Evolutionary conservation across 441 rosid genomes (phyloP).

Genomic region (Erodium texanum): DNA sequence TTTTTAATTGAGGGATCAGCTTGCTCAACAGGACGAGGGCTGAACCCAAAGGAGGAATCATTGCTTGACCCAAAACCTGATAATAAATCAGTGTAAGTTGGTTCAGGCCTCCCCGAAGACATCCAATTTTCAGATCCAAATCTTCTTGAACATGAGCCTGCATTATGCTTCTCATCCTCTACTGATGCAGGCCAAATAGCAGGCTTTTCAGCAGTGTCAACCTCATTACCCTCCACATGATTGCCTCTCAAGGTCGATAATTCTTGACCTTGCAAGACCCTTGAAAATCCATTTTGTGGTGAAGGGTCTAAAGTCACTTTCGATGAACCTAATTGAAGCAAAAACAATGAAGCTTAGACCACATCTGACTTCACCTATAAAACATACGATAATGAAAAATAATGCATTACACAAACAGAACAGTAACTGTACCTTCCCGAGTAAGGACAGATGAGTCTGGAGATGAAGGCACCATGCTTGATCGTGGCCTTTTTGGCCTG

Average conservation of each 20-base stretch:
- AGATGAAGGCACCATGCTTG: slow-evolving; percentile 52
- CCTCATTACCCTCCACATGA: slow-evolving; percentile 52
- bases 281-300: slow-evolving; percentile 54
- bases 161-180: slow-evolving; percentile 48
- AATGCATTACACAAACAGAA: background rate
- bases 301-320: slow-evolving; percentile 60
- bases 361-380: background rate
- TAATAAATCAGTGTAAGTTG: slow-evolving; percentile 7
- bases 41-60: slow-evolving; percentile 26
- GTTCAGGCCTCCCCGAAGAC: background rate
- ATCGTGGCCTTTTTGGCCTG: slow-evolving; percentile 71
- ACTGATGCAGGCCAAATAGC: slow-evolving; percentile 48
- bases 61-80: slow-evolving; percentile 31
- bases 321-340: slow-evolving; percentile 39
- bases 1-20: background rate
- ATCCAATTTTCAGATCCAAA: background rate
- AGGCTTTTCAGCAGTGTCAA: slow-evolving; percentile 56
- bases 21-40: slow-evolving; percentile 3
- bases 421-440: slow-evolving; percentile 50
- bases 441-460: slow-evolving; percentile 63
- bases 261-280: slow-evolving; percentile 99
- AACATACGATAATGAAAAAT: background rate
- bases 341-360: background rate
- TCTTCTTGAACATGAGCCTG: slow-evolving; percentile 26
- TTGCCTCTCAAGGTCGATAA: slow-evolving; percentile 64